Evolutionary conservation across 2,329 filamentous ascomycete species (phyloP), one percentile per base, ranked within the genome.

Genomic region (Apiospora sp.): DNA sequence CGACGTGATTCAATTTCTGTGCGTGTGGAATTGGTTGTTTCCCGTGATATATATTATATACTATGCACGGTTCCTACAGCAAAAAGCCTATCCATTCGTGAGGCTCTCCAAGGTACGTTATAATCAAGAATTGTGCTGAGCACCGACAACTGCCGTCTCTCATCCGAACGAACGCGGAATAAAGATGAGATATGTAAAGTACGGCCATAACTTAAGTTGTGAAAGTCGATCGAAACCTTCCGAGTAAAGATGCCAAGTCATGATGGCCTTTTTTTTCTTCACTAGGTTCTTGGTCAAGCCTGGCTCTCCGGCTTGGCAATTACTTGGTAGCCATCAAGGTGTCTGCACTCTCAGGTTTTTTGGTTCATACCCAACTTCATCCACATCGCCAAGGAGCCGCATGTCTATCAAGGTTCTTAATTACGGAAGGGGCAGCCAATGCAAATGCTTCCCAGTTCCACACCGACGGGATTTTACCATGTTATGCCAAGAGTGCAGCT

Each of bases 311-410:
- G 46, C 68, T 70, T 70, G 68, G 68, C 68, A 44, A 58, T 70
- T 70, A 48, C 68, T 70, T 70, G 68, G 68, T 70, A 34, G 46
- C 68, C 68, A 51, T 70, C 68, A 70, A 70, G 68, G 68, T 70
- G 44, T 64, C 41, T 48, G n/a, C 46, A 22, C 22, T 6, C 16
- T 22, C 19, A 7, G 12, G 16, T 12, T 41, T 41, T 41, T 41
- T 8, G 8, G 37, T 61, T 8, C 10, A 34, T 61, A 37, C 30
- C 8, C 24, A 49, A 30, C 22, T 48, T 43, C 12, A 34, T 37
- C 24, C 27, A 5, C 27, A 16, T 69, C 19, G 68, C 68, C 68
- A 70, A 70, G 68, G 27, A 49, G 44, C 44, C 22, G 27, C 48
- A 41, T 43, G 68, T 24, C 68, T 69, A 54, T 69, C 68, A 69